Evolutionary conservation across 345 rosid species (phyloP), one percentile per base, ranked within the genome.

Genomic region (Aethionema arabicum): DNA sequence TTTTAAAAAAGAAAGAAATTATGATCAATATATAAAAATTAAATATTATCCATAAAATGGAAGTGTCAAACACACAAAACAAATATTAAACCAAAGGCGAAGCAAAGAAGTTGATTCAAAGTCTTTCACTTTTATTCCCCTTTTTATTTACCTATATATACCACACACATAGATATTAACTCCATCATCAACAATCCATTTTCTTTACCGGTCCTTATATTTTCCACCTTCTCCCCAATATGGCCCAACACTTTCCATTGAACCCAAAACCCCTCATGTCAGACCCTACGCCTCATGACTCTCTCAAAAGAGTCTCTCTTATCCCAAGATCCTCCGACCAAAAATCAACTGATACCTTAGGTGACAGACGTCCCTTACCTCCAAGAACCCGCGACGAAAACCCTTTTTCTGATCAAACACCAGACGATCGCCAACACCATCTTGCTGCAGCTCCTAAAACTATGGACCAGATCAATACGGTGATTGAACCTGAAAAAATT

Each of bases 71-170:
- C 21, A 52, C 47, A 72, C 71, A 59, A 64, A 57, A 59, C 56
- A 59, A 40, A 54, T 46, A 61, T 61, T 72, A 33, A 84, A 85
- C 83, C 80, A 56, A 48, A 56, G 39, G 42, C 12, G 80, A 84
- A 89, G 89, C 82, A 86, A 89, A 82, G 87, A 80, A 83, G 88
- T 79, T 51, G 85, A 84, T 81, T 82, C 85, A 67, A 45, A 44
- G 75, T 51, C 46, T 4, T 32, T 41, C 15, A n/a, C 57, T 13
- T 56, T 51, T 12, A 12, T 13, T 47, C 14, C 39, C 9, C 30
- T 14, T 46, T 59, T 39, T 65, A 65, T 38, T 5, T 39, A 59
- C 43, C 14, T 33, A 8, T 70, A 63, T 65, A 57, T 63, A 58
- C 6, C 6, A 33, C 29, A 7, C 7, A 4, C 32, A 51, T 30